Conservation (phyloP, 140 eudicot species). For the Stevia rebaudiana region DNA sequence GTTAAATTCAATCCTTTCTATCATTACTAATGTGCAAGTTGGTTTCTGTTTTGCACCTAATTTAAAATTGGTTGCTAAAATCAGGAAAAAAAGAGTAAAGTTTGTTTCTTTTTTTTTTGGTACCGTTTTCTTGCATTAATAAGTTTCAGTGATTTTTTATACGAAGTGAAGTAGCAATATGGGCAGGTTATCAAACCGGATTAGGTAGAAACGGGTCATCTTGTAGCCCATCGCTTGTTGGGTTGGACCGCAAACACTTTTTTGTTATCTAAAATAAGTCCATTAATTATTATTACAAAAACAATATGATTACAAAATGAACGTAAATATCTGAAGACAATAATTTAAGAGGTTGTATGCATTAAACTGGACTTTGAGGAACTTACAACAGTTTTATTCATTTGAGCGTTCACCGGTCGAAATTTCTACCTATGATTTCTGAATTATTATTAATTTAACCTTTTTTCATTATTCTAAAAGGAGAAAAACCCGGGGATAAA, state of each 20-base stretch:
- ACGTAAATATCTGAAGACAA: too few relatives aligned
- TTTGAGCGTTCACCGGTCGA: not conserved
- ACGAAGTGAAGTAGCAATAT: not conserved
- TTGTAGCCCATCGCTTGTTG: not conserved
- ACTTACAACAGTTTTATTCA: not conserved
- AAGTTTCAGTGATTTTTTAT: not conserved
- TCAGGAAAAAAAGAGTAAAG: not conserved
- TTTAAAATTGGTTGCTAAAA: not conserved
- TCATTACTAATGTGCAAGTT: not conserved
- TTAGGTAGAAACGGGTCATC: not conserved
- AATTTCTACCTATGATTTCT: not conserved
- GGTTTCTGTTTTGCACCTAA: not conserved
- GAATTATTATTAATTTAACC: not conserved
- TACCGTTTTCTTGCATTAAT: too few relatives aligned
- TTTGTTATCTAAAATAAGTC: not conserved
- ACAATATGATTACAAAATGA: not conserved
- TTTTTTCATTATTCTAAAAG: conserved; percentile 30
- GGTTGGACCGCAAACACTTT: not conserved
- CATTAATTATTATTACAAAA: not conserved
- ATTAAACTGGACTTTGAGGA: not conserved
- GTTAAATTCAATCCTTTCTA: not conserved
- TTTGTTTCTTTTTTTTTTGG: too few relatives aligned
- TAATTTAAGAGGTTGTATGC: not conserved
- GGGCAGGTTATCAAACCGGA: not conserved
- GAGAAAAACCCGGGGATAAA: conserved; percentile 64